Evolutionary conservation across 257 asterid species (phyloP).

Genomic region (Salvia miltiorrhiza): DNA sequence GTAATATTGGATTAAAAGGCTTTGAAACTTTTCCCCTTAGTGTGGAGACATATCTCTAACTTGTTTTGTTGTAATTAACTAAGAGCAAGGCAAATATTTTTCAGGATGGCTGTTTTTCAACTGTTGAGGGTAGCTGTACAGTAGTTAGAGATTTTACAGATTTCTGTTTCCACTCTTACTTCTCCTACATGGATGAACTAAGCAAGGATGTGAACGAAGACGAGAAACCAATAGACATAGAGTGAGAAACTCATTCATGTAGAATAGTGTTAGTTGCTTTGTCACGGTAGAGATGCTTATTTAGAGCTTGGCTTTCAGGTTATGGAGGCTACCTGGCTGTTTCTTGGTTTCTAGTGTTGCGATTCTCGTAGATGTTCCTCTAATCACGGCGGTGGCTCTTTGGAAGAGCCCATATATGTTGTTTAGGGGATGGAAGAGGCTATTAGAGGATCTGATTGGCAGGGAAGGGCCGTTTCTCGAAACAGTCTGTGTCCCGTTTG

Average conservation of each 20-base stretch:
- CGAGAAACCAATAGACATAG: conserved; percentile 65
- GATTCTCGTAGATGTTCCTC: conserved; percentile 54
- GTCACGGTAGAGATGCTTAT: too few species aligned
- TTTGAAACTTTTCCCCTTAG: too few species aligned
- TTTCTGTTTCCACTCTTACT: conserved; percentile 90
- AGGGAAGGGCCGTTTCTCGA: conserved; percentile 94
- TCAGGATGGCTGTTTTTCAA: conserved; percentile 76
- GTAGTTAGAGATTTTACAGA: conserved; percentile 76
- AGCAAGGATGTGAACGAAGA: conserved; percentile 51
- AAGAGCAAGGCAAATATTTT: conserved; percentile 13
- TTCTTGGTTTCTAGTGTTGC: conserved; percentile 60
- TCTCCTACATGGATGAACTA: conserved; percentile 89
- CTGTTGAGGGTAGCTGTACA: conserved; percentile 63
- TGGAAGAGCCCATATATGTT: conserved; percentile 95
- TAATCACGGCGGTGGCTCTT: conserved; percentile 66
- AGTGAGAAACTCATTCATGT: conserved; percentile 36
- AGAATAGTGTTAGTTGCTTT: too few species aligned
- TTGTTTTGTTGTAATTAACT: conserved; percentile 6
- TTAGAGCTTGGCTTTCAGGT: conserved; percentile 30
- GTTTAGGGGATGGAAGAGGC: conserved; percentile 85
- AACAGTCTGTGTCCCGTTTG: conserved; percentile 84
- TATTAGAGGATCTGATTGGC: conserved; percentile 75
- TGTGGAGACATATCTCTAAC: not conserved
- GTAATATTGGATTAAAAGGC: too few species aligned
- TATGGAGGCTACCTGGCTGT: conserved; percentile 64